Conservation (phyloP, 78 protist species). For the Chrysochromulina tobinii region DNA sequence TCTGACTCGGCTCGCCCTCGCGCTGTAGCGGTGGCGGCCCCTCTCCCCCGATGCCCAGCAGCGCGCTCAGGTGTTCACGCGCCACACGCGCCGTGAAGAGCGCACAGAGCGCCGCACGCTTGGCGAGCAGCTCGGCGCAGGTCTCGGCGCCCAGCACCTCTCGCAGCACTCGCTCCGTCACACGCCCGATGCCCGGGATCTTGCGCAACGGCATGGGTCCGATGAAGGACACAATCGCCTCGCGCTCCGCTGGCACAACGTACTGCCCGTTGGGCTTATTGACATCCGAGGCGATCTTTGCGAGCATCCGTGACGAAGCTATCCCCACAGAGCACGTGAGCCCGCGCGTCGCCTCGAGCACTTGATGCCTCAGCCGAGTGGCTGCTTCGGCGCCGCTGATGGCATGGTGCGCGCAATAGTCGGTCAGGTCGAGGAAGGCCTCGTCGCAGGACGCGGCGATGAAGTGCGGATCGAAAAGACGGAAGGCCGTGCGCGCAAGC, state of each 20-base stretch:
- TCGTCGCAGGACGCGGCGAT: constrained; percentile 44
- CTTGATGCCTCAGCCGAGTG: constrained; percentile 13
- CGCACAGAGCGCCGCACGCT: neutral
- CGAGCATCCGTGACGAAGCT: constrained; percentile 33
- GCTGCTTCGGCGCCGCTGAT: neutral
- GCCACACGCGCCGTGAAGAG: neutral
- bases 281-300: constrained; percentile 51
- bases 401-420: neutral
- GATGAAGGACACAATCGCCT: constrained; percentile 15
- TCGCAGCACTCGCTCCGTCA: constrained; percentile 32
- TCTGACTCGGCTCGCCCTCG: neutral
- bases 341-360: constrained; percentile 16
- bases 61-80: neutral
- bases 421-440: constrained; percentile 60
- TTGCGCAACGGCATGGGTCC: constrained; percentile 42
- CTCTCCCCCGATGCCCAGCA: constrained; percentile 8
- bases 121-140: constrained; percentile 2
- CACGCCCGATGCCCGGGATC: constrained; percentile 62
- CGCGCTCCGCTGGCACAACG: neutral
- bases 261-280: constrained; percentile 68
- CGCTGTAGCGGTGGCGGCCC: neutral
- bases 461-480: constrained; percentile 33
- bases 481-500: neutral
- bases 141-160: neutral
- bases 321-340: constrained; percentile 52